Evolutionary conservation across 805 yeast species (phyloP), one percentile per base, ranked within the genome.

Genomic region (Peterozyma toletana): DNA sequence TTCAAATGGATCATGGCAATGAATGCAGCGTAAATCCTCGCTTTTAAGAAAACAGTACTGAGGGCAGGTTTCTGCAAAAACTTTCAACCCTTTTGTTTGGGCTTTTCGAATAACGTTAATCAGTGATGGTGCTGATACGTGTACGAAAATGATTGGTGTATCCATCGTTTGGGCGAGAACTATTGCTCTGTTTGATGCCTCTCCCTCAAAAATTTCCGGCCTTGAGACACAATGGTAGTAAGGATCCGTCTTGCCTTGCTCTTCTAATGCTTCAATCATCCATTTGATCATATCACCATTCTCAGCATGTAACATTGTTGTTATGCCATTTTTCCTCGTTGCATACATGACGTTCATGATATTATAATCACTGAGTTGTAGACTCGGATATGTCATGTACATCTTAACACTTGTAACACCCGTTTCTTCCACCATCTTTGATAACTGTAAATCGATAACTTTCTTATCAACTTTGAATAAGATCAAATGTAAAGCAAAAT

Each of bases 401-500:
- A 52, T 49, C 43, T 52, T 52, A 18, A 52, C 49, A 39, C 50
- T 46, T 21, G 51, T 45, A 29, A 48, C 42, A 17, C 53, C 53
- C 33, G 48, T 38, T 9, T 40, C 43, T n/a, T 37, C 38, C 11
- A 33, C 41, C 33, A 37, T 37, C 13, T n/a, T 33, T n/a, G 35
- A 10, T 27, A 46, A 40, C 33, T 46, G 49, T 11, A 36, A 43
- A 21, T 43, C 43, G 6, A 44, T 30, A 27, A 51, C 13, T 37
- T 53, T 51, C 6, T 47, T 45, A 11, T 47, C 53, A 11, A 49
- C 45, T 9, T 51, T 50, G 10, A 54, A 58, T 30, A 73, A 51
- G 42, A 73, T 73, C 45, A 73, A 48, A 53, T 73, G 78, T 48
- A 71, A 63, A 1, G 71, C 77, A 48, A 71, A 73, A 49, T 73